These are phyloP conservation scores for Colletotrichum chrysophilum DNA, from an alignment of 2,329 filamentous ascomycete species.

Conservation along the genomic window DNA sequence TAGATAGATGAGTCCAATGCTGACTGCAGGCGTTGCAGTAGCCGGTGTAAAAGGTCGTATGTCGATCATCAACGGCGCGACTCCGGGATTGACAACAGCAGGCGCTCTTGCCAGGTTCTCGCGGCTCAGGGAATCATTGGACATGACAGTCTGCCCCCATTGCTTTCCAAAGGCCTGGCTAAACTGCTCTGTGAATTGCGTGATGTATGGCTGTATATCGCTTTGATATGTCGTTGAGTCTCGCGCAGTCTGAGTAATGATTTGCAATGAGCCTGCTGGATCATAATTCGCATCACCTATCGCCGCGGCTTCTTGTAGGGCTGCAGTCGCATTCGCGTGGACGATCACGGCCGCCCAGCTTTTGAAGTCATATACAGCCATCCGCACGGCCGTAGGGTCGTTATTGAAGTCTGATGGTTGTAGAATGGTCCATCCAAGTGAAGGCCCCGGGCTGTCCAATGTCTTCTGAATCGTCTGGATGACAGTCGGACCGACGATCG, in stretches of 20 bases:
- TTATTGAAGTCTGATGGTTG: conserved; percentile 56
- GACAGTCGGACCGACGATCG: conserved; percentile 63
- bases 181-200: conserved; percentile 50
- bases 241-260: conserved; percentile 59
- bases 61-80: conserved; percentile 45
- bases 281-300: conserved; percentile 64
- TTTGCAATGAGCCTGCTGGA: conserved; percentile 61
- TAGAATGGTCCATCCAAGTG: conserved; percentile 56
- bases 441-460: conserved; percentile 38
- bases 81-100: conserved; percentile 34
- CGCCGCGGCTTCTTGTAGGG: conserved; percentile 59
- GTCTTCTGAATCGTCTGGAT: conserved; percentile 49
- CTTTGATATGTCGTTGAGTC: conserved; percentile 59
- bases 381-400: conserved; percentile 60
- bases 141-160: conserved; percentile 45
- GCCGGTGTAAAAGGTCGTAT: conserved; percentile 64
- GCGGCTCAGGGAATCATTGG: conserved; percentile 39
- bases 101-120: conserved; percentile 32
- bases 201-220: conserved; percentile 59
- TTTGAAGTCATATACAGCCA: conserved; percentile 63
- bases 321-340: conserved; percentile 64
- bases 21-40: conserved; percentile 60
- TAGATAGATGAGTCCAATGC: conserved; percentile 69
- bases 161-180: conserved; percentile 50
- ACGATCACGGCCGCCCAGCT: conserved; percentile 67